Evolutionary conservation across 495 filamentous ascomycete species (phyloP), one percentile per base, ranked within the genome.

Genomic region (Chaetomidium leptoderma): DNA sequence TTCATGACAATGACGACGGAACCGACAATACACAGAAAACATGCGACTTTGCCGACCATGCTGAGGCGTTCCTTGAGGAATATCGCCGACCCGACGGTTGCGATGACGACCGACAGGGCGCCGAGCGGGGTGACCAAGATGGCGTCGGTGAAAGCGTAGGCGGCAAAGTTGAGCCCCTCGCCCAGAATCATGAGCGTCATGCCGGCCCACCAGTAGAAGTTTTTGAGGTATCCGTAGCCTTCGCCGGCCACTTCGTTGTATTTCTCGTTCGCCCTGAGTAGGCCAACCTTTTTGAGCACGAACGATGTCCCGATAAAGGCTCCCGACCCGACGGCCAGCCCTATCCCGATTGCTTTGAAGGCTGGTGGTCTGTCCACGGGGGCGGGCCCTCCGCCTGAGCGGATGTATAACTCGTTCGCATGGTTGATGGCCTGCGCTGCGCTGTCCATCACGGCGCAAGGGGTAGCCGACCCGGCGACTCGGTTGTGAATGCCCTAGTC

Each of bases 121-220:
- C 93, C 93, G 53, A 98, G 72, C 11, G 95, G 92, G 7, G 93
- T 97, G 45, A 98, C 93, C 59, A 98, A 73, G 64, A 98, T 96
- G 47, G 93, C 93, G 71, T 98, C 93, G 63, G 93, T 92, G 67
- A 98, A 97, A 44, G 90, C 89, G 68, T 98, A 98, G 23, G 93
- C 95, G 55, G 89, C 91, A 66, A 98, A 97, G 72, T 98, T 98
- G 83, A 92, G 96, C 33, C 93, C 84, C 73, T 98, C 93, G 48
- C 93, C 93, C 40, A 97, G 66, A 62, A 97, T 95, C 93, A 98
- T 98, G 67, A 98, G 76, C 19, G 82, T 91, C 95, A 98, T 98
- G 61, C 93, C 93, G 23, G 74, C 70, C 93, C 93, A 98, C 93
- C 93, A 98, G 76, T 81, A 97, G 19, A 78, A 74, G 68, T 98